phyloP scores from a whole-genome alignment of 768 basidiomycete genomes.

The Glaciozyma martinii region DNA sequence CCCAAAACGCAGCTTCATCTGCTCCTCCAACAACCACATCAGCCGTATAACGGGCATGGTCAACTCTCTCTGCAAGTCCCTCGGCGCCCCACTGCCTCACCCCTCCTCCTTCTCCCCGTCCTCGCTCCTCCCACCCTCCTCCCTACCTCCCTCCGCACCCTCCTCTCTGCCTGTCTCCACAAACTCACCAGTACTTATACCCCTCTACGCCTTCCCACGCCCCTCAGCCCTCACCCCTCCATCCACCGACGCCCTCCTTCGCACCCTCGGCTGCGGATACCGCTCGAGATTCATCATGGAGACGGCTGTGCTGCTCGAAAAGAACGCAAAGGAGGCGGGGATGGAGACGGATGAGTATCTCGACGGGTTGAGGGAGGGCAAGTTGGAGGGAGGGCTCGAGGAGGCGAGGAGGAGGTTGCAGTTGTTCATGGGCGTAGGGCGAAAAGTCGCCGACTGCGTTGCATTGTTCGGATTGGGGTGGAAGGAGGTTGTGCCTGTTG shows the following conservation, averaged over 20 bases:
- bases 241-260: constrained; percentile 55
- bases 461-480: constrained; percentile 38
- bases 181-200: neutral
- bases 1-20: constrained; percentile 60
- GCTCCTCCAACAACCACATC: constrained; percentile 96
- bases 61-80: constrained; percentile 66
- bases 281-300: constrained; percentile 80
- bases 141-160: constrained; percentile 70
- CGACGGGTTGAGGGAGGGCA: constrained; percentile 4
- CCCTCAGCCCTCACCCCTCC: constrained; percentile 59
- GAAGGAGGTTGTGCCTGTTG: constrained; percentile 83
- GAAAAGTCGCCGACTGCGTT: constrained; percentile 88
- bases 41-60: constrained; percentile 89
- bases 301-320: constrained; percentile 68
- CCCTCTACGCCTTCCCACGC: constrained; percentile 72
- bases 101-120: constrained; percentile 13
- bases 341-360: constrained; percentile 25
- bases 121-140: constrained; percentile 47
- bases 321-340: constrained; percentile 28
- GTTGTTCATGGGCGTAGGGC: constrained; percentile 79
- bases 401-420: constrained; percentile 60
- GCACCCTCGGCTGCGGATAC: constrained; percentile 87
- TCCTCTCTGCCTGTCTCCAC: constrained; percentile 46
- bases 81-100: constrained; percentile 57
- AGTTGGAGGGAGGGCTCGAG: constrained; percentile 7